Conservation (phyloP, 129 eudicot species). For the Helichrysum umbraculigerum region DNA sequence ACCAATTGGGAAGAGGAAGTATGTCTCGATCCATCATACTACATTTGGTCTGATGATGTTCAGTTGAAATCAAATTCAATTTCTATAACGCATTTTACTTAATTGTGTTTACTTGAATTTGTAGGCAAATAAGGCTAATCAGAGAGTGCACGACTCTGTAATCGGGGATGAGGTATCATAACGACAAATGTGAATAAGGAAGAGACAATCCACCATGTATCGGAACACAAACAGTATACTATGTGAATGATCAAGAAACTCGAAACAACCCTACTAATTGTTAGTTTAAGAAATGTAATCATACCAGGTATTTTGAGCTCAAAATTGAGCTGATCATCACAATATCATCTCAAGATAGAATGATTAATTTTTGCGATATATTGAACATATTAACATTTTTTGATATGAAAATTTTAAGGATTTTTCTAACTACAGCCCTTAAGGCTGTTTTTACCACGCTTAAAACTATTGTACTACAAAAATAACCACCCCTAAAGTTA, state of each 20-base stretch:
- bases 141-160: conserved; percentile 43
- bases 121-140: conserved; percentile 63
- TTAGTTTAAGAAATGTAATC: too few species aligned
- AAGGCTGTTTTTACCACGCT: too few species aligned
- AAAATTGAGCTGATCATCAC: too few species aligned
- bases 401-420: too few species aligned
- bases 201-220: background rate
- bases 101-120: background rate
- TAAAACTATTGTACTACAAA: too few species aligned
- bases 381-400: too few species aligned
- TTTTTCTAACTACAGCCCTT: too few species aligned
- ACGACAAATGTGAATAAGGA: conserved; percentile 7
- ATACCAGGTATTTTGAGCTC: too few species aligned
- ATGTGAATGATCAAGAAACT: background rate
- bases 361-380: too few species aligned
- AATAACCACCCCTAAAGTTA: too few species aligned
- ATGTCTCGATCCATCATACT: conserved; percentile 8
- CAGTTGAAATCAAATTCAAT: background rate
- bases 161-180: conserved; percentile 34
- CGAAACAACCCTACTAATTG: background rate
- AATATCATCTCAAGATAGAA: too few species aligned
- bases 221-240: background rate
- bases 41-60: too few species aligned
- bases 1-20: conserved; percentile 76
- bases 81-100: background rate